A percentile compares a stretch with the other conserved stretches of the same genome.
Evolutionary conservation across 139 green algal species (phyloP).

Genomic region (Picochlorum sp.): DNA sequence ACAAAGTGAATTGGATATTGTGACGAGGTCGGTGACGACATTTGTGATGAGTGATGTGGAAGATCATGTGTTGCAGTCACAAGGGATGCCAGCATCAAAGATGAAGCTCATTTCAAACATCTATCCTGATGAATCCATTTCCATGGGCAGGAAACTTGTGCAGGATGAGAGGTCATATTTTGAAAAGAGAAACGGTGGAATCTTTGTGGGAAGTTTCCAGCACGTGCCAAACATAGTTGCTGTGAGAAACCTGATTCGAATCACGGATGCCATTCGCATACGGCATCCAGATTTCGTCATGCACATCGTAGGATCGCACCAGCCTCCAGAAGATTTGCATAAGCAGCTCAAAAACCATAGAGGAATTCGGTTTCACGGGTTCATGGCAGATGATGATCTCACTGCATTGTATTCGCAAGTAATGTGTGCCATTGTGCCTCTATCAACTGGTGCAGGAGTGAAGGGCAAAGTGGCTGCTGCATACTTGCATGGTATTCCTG

Average conservation of each 20-base stretch:
- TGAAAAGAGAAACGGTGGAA: not conserved
- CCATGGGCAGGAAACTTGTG: too few relatives aligned
- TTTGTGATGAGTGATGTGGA: too few relatives aligned
- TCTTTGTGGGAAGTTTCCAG: slow-evolving; percentile 1
- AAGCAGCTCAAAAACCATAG: not conserved
- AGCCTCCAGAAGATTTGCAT: not conserved
- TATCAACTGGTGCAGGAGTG: slow-evolving; percentile 18
- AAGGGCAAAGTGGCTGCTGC: slow-evolving; percentile 25
- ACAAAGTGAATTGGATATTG: too few relatives aligned
- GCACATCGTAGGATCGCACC: not conserved
- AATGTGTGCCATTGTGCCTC: slow-evolving; percentile 10
- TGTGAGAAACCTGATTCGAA: not conserved
- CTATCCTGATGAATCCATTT: not conserved
- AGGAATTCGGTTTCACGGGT: not conserved
- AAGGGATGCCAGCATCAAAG: not conserved
- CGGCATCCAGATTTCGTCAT: not conserved
- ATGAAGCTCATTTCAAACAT: not conserved
- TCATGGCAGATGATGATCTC: slow-evolving; percentile 4
- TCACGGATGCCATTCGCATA: not conserved
- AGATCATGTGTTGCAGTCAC: not conserved
- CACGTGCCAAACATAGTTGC: not conserved
- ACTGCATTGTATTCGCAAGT: slow-evolving; percentile 4
- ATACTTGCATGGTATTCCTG: not conserved
- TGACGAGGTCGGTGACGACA: too few relatives aligned
- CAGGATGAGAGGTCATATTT: not conserved